Evolutionary conservation across 495 filamentous ascomycete genomes (phyloP), one percentile per base, ranked within the genome.

Genomic region (Bacidia gigantensis): DNA sequence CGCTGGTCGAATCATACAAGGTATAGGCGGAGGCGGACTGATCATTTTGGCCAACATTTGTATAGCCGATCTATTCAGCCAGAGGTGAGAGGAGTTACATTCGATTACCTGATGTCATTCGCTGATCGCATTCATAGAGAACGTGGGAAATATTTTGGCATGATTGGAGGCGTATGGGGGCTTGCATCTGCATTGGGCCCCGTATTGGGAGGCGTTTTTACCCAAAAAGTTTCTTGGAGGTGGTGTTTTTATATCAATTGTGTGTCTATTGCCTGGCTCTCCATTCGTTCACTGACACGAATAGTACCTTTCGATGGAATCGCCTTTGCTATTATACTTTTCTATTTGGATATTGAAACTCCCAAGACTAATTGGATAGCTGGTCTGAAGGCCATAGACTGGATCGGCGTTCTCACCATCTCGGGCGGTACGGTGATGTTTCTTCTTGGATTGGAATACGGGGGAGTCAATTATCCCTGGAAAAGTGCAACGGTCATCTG

Each of bases 11-110:
- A 81, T 83, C 0, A 69, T 95, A 44, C 88, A 95, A 63, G 88
- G 89, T 46, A 65, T 83, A n/a, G 88, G 87, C 3, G 86, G 84
- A 26, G 89, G 88, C 49, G 89, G 88, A 1, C 74, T 89, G 43
- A 73, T 90, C 20, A 81, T 86, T 20, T 64, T 94, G 58, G 82
- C 84, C 23, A 89, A 92, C 61, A 88, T 93, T 46, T 78, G 74
- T 56, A 88, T 95, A 50, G 78, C 79, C 10, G 88, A 95, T 68
- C 60, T 90, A 48, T 89, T 90, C 66, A 82, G 79, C 54, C 75
- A 86, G 71, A 68, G 79, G 65, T 75, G 62, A 23, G 60, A 51
- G 14, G 12, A 22, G 2, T 23, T 32, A 0, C n/a, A 38, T n/a
- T 44, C 14, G 21, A 26, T 14, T 23, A 18, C 38, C 3, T 22